Evolutionary conservation across 768 basidiomycete species (phyloP), one percentile per base, ranked within the genome.

Genomic region (Russula earlei): DNA sequence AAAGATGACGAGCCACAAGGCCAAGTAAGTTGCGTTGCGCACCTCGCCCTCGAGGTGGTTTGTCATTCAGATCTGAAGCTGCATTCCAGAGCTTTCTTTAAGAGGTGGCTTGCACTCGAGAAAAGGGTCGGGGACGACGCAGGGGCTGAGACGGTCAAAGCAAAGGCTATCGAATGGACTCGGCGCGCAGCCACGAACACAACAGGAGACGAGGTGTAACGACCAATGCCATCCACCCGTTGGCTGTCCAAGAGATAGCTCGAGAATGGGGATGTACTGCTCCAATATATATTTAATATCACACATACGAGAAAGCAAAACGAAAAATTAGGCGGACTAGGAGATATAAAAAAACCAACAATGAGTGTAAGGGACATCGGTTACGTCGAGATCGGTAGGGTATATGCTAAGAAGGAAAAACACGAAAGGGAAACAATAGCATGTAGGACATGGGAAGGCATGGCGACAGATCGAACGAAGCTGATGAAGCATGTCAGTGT

Each of bases 41-140:
- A n/a, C n/a, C n/a, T n/a, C n/a, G n/a, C n/a, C n/a, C n/a, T n/a
- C 19, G 22, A 1, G 11, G 0, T 5, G 11, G 24, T 14, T 37
- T 36, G 6, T 9, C 11, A 15, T 44, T n/a, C 40, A 50, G 20
- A 52, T 40, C 8, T 11, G 17, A 56, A 49, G 55, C 22, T 55
- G 27, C 46, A 12, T 40, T 14, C 2, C 55, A 93, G 91, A 71
- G 81, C 85, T 27, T 85, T 97, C 70, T 98, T 99, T 80, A 99
- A 99, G 72, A 97, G 97, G 69, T 96, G 94, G 91, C 75, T 98
- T 31, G 84, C 84, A 56, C 70, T 96, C 37, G 96, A 98, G 69
- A 82, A 80, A 62, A 79, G 82, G 62, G 71, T 93, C 56, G 96
- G 95, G 4, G 90, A 96, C 63, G 90, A 87, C 56, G 84, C 85